These are phyloP conservation scores for Apiotrichum sp. DNA, from an alignment of 1,284 basidiomycete species.

Conservation along the genomic window DNA sequence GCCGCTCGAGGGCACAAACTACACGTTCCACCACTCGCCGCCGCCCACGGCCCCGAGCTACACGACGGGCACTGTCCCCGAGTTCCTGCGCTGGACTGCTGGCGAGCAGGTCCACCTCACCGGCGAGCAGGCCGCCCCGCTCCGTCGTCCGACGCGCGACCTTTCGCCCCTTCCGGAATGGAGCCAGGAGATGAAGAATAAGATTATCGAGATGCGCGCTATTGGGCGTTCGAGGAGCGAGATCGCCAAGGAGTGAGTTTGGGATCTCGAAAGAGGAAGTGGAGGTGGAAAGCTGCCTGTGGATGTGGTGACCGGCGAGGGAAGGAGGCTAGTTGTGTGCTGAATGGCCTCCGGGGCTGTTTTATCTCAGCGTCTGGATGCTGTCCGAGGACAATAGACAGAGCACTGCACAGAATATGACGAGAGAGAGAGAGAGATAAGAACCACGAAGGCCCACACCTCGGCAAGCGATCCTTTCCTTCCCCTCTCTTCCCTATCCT, in stretches of 20 bases:
- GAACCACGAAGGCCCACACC: too few relatives aligned
- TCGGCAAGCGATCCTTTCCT: too few relatives aligned
- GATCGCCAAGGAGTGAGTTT: constrained; percentile 37
- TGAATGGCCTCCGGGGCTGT: too few relatives aligned
- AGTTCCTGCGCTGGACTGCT: constrained; percentile 32
- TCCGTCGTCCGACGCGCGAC: background rate
- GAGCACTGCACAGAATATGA: too few relatives aligned
- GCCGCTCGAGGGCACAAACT: constrained; percentile 17
- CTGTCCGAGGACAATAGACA: too few relatives aligned
- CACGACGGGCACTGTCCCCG: constrained; percentile 33
- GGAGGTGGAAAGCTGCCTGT: background rate
- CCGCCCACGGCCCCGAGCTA: constrained; percentile 40
- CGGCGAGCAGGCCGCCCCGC: constrained; percentile 29
- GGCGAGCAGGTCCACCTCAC: constrained; percentile 27
- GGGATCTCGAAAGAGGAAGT: too few relatives aligned
- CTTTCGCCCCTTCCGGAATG: background rate
- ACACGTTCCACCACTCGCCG: constrained; percentile 40
- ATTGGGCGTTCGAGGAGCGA: constrained; percentile 26
- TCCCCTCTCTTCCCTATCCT: too few relatives aligned
- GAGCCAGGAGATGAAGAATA: constrained; percentile 7
- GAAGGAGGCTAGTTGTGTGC: too few relatives aligned
- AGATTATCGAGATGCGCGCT: constrained; percentile 23
- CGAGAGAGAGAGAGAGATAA: too few relatives aligned
- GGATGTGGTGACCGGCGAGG: background rate
- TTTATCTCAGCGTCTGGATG: too few relatives aligned